Percentiles rank a stretch among this genome's conserved stretches.
Conservation (phyloP, 148 eudicot species). For the Rhododendron kiyosumense region DNA sequence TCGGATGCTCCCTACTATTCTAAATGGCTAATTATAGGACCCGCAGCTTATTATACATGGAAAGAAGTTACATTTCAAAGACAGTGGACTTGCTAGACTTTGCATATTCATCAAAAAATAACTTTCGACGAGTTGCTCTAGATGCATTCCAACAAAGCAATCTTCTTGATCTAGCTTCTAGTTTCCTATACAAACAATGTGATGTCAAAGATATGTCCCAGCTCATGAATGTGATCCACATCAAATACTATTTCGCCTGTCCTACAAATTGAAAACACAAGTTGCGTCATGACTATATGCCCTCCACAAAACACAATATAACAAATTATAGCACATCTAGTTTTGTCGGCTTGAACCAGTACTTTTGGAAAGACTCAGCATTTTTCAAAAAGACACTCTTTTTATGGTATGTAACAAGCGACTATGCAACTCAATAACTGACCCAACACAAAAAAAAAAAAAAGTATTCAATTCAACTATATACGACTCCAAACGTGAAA, state of each 20-base stretch:
- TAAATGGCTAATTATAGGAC: background rate
- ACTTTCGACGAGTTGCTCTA: constrained; percentile 62
- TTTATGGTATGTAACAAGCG: background rate
- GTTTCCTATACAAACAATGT: constrained; percentile 48
- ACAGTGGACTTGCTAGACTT: background rate
- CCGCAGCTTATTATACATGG: background rate
- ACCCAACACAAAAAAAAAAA: too few species aligned
- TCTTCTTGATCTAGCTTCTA: constrained; percentile 84
- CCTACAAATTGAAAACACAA: background rate
- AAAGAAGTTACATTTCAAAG: background rate
- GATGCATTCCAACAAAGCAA: constrained; percentile 84
- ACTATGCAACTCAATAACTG: background rate
- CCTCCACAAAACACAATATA: background rate
- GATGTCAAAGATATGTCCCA: background rate
- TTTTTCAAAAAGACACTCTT: background rate
- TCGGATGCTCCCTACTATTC: background rate
- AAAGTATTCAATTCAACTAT: too few species aligned
- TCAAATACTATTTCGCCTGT: background rate
- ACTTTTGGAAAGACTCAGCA: background rate
- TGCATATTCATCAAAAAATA: constrained; percentile 17
- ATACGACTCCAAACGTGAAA: background rate
- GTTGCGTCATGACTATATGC: background rate
- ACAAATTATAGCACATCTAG: background rate
- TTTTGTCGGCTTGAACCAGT: background rate
- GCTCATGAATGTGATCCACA: background rate